phyloP scores from a whole-genome alignment of 805 yeast genomes.

The Scheffersomyces stipitis region DNA sequence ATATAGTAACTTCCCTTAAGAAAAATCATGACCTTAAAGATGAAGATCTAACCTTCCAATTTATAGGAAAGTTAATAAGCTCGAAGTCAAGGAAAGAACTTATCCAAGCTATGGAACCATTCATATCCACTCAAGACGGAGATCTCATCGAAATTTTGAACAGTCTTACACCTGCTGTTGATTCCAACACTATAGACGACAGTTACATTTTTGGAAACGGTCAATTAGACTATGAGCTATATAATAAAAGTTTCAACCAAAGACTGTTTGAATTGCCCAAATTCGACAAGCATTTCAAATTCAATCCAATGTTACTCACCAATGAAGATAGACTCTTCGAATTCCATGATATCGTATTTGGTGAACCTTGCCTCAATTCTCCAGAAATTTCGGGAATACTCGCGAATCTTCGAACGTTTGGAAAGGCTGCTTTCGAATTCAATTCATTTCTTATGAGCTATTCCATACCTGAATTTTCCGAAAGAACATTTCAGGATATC shows the following conservation, averaged over 20 bases:
- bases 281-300: conserved; percentile 1
- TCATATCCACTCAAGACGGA: too few relatives aligned
- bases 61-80: not conserved
- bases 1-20: too few relatives aligned
- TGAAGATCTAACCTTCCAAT: not conserved
- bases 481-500: not conserved
- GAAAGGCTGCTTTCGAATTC: not conserved
- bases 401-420: not conserved
- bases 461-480: not conserved
- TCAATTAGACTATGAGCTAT: not conserved
- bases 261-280: conserved; percentile 4
- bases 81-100: not conserved
- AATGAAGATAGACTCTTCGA: not conserved
- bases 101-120: not conserved
- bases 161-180: not conserved
- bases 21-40: too few relatives aligned
- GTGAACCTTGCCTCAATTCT: not conserved
- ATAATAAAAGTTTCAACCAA: not conserved
- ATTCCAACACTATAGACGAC: not conserved
- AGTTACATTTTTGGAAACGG: not conserved
- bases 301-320: conserved; percentile 7
- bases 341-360: not conserved
- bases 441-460: not conserved
- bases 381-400: not conserved
- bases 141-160: not conserved